Base-by-base conservation (phyloP, 108 stramenopile genomes). In the Skeletonema grethae region DNA sequence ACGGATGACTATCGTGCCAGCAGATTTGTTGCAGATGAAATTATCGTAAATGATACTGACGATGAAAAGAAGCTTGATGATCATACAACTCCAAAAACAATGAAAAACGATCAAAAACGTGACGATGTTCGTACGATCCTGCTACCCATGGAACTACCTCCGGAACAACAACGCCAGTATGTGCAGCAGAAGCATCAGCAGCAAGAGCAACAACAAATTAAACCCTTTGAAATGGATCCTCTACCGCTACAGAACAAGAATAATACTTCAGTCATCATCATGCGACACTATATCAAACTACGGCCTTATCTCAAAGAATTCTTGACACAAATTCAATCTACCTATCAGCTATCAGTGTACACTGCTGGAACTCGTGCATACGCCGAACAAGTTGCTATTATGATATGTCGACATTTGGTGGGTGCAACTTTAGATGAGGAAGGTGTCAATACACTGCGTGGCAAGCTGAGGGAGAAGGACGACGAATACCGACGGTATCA, bases 311-410 rank as follows among this genome's bases (percentile, higher is more conserved):
- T 96, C 30, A 83, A 85, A 59, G 85, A 85, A 64, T 96, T 96
- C 59, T 82, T 96, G 16, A 50, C 75, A 8, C 57, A 63, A 32
- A 87, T 87, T 18, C 72, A 77, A 64, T 68, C 76, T 12, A 76
- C 53, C 34, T 96, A 92, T 79, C 90, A 96, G 70, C 29, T 96
- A 4, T 85, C 89, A 7, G 85, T 96, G 10, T 96, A 96, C 71
- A 96, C 95, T 29, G 95, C 95, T 13, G 95, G 95, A 41, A 94
- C 92, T 12, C 78, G 91, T 30, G 69, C 86, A n/a, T 96, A 96
- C 75, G 95, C 95, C 0, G 91, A 94, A 75, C 83, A 90, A 77
- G 87, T 96, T 64, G 86, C 90, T 4, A 77, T 90, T 30, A 82
- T 94, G 58, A 77, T 96, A 22, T 83, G 87, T 69, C 86, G 93